phyloP scores from a whole-genome alignment of 805 yeast genomes.

The Ogataea zsoltii region DNA sequence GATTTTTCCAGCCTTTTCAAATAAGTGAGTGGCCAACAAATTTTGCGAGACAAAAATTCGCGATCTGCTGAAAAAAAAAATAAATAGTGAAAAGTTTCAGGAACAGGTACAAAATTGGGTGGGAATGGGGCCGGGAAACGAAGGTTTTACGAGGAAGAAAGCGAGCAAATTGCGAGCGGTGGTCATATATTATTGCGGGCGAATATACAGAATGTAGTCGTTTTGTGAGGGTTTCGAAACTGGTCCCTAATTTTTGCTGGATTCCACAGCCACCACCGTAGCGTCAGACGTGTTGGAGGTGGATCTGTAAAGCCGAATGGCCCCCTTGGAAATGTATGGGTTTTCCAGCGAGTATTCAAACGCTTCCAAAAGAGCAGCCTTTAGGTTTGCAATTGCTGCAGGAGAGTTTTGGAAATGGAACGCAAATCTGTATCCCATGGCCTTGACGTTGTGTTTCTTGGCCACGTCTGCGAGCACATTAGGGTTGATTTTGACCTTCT shows the following conservation, averaged over 20 bases:
- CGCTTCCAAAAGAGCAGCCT: slow-evolving; percentile 56
- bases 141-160: too few species aligned
- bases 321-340: slow-evolving; percentile 52
- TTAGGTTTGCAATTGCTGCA: slow-evolving; percentile 54
- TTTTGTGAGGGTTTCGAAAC: too few species aligned
- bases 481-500: slow-evolving; percentile 54
- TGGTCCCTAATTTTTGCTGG: too few species aligned
- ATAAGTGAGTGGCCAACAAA: background rate
- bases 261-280: slow-evolving; percentile 13
- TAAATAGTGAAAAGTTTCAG: too few species aligned
- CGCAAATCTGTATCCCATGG: slow-evolving; percentile 75
- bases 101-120: too few species aligned
- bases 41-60: too few species aligned
- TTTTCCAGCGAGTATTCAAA: slow-evolving; percentile 50
- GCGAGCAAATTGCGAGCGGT: too few species aligned
- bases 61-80: too few species aligned
- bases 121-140: too few species aligned
- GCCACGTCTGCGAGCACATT: slow-evolving; percentile 52
- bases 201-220: background rate
- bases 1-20: background rate
- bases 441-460: slow-evolving; percentile 56
- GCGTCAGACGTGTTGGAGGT: slow-evolving; percentile 13
- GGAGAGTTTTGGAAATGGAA: slow-evolving; percentile 70
- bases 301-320: slow-evolving; percentile 33
- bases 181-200: background rate